Evolutionary conservation across 1,284 basidiomycete genomes (phyloP).

Genomic region (Cryptococcus sp.): DNA sequence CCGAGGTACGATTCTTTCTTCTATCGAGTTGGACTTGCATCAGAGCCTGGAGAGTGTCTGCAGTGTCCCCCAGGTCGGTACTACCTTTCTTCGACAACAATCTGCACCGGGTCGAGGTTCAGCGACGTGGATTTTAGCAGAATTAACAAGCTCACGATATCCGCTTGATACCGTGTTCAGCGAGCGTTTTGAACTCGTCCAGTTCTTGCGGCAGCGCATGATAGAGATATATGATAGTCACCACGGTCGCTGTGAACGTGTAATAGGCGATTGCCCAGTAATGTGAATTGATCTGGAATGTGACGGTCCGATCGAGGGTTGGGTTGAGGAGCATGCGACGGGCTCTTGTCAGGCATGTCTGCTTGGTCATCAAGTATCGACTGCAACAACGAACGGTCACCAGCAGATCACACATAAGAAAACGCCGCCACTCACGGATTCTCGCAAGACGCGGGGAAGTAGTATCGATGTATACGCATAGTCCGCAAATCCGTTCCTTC

Average conservation of each 20-base stretch:
- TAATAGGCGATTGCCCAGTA: not conserved
- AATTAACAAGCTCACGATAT: not conserved
- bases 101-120: not conserved
- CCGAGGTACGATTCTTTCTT: not conserved
- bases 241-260: not conserved
- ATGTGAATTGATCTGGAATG: not conserved
- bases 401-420: not conserved
- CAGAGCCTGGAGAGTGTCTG: not conserved
- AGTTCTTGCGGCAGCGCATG: not conserved
- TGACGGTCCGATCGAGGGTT: not conserved
- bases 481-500: not conserved
- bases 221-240: not conserved
- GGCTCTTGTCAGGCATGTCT: not conserved
- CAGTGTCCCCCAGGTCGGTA: not conserved
- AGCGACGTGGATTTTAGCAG: not conserved
- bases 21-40: not conserved
- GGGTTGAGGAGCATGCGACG: not conserved
- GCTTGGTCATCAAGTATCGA: not conserved
- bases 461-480: constrained; percentile 1
- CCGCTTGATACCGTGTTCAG: not conserved
- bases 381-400: not conserved
- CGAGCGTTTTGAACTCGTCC: not conserved
- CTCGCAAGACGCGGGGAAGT: not conserved
- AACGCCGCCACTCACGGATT: not conserved
- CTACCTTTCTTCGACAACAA: not conserved